Conservation (phyloP, 768 basidiomycete genomes). For the Suillus luteus region DNA sequence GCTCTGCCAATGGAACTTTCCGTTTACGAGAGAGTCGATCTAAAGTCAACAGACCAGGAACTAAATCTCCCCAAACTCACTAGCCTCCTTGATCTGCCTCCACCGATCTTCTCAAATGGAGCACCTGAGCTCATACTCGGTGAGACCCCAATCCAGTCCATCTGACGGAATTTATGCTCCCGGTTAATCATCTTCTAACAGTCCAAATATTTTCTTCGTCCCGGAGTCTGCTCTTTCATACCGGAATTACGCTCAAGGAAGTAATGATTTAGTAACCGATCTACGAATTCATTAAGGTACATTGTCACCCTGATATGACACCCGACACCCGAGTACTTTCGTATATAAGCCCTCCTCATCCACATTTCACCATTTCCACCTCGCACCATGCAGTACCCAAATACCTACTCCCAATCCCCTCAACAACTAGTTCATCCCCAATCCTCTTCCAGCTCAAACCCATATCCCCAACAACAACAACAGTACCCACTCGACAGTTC, state of each 20-base stretch:
- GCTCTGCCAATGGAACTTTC: no score
- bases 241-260: conserved; percentile 37
- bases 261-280: conserved; percentile 41
- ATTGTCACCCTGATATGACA: conserved; percentile 37
- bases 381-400: conserved; percentile 30
- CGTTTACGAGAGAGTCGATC: conserved; percentile 22
- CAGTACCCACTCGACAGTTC: conserved; percentile 29
- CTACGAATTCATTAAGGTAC: conserved; percentile 37
- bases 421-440: conserved; percentile 18
- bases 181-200: conserved; percentile 28
- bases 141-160: conserved; percentile 19
- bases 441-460: conserved; percentile 22
- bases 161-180: conserved; percentile 21
- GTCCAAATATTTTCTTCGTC: no score
- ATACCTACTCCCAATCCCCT: conserved; percentile 24
- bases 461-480: conserved; percentile 30
- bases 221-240: conserved; percentile 31
- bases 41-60: conserved; percentile 38
- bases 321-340: no score
- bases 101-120: conserved; percentile 18
- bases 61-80: conserved; percentile 22
- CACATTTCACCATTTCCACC: background rate
- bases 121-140: no score
- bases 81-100: conserved; percentile 20
- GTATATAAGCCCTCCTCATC: conserved; percentile 28